These are phyloP conservation scores for Taphrina pruni DNA, from an alignment of 1,139 yeast species.

Conservation along the genomic window DNA sequence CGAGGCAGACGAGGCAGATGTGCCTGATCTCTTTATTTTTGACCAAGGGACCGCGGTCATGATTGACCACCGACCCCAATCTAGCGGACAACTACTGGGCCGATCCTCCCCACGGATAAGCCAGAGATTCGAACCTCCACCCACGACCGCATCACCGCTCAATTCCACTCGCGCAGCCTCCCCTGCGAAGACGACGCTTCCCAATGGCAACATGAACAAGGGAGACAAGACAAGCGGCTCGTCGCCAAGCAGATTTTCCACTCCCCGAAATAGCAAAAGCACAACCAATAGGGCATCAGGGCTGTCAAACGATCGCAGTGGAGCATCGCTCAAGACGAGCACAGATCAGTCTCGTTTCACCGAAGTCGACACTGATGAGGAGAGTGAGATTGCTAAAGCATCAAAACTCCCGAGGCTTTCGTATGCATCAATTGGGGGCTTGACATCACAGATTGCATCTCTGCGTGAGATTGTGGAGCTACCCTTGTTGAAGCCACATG, in stretches of 20 bases:
- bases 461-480: slow-evolving; percentile 74
- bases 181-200: neutral
- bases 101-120: neutral
- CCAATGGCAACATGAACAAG: neutral
- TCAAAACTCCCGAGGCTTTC: slow-evolving; percentile 44
- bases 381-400: slow-evolving; percentile 9
- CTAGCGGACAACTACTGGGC: slow-evolving; percentile 1
- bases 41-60: slow-evolving; percentile 3
- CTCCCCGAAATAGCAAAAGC: slow-evolving; percentile 40
- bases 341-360: slow-evolving; percentile 33
- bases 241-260: neutral
- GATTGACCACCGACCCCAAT: slow-evolving; percentile 25
- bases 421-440: slow-evolving; percentile 76
- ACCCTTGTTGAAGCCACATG: slow-evolving; percentile 77
- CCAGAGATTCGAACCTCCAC: neutral
- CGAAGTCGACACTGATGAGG: slow-evolving; percentile 44
- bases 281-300: slow-evolving; percentile 28
- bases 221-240: slow-evolving; percentile 11
- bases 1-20: slow-evolving; percentile 20
- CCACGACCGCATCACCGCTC: neutral
- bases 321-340: neutral
- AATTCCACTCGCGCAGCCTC: neutral
- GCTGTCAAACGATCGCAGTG: slow-evolving; percentile 11
- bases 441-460: slow-evolving; percentile 64
- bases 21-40: slow-evolving; percentile 25